Evolutionary conservation across 1,139 yeast species (phyloP).

Genomic region (Suhomyces guaymorum): DNA sequence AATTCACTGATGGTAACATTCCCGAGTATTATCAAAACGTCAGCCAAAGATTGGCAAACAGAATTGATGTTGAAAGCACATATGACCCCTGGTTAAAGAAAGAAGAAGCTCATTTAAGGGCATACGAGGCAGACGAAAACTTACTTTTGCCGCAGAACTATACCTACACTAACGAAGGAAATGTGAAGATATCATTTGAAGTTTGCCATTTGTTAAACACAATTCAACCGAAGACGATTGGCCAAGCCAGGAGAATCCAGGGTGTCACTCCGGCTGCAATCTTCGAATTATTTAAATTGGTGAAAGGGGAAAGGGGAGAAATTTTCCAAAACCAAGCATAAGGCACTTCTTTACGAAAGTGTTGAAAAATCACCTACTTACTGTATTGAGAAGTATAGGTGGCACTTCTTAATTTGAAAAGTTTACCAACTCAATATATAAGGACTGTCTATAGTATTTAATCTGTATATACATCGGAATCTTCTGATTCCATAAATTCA

Average conservation of each 20-base stretch:
- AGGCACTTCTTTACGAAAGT: neutral
- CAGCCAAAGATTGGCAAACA: constrained; percentile 56
- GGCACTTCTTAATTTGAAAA: too few species aligned
- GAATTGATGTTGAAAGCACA: constrained; percentile 75
- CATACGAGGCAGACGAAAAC: constrained; percentile 82
- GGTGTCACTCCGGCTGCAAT: constrained; percentile 90
- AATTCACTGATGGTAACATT: constrained; percentile 19
- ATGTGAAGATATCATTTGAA: constrained; percentile 64
- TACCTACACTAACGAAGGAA: constrained; percentile 58
- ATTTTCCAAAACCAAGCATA: neutral
- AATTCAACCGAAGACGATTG: constrained; percentile 84
- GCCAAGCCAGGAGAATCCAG: constrained; percentile 92
- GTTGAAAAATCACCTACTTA: neutral
- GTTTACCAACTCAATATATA: too few species aligned
- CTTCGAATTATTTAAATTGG: constrained; percentile 60
- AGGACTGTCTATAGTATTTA: constrained; percentile 14
- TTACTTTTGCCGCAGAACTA: constrained; percentile 64
- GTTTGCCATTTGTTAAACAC: constrained; percentile 68
- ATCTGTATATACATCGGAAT: constrained; percentile 6
- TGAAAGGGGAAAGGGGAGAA: constrained; percentile 27
- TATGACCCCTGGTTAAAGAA: constrained; percentile 79
- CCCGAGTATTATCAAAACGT: constrained; percentile 28
- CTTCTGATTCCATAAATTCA: constrained; percentile 4
- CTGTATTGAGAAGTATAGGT: neutral
- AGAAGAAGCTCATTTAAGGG: constrained; percentile 68